These are phyloP conservation scores for Xylaria bambusicola DNA, from an alignment of 495 filamentous ascomycete species.

Conservation along the genomic window DNA sequence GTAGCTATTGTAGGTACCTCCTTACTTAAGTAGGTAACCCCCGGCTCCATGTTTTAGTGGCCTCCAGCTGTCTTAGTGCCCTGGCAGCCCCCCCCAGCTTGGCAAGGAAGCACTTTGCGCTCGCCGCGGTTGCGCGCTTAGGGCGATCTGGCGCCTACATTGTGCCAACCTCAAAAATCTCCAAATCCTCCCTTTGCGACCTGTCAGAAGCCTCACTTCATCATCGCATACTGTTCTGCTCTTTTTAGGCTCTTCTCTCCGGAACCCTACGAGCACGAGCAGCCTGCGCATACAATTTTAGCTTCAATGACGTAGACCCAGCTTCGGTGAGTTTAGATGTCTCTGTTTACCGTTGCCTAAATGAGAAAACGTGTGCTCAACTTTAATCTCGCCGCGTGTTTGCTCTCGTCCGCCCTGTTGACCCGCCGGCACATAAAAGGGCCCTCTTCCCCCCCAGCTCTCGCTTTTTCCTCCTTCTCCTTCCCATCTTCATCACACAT, in stretches of 20 bases:
- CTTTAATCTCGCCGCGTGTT: neutral
- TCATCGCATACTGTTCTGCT: neutral
- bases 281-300: neutral
- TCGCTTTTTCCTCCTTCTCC: neutral
- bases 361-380: neutral
- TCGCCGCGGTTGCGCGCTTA: constrained; percentile 6
- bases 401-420: neutral
- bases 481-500: neutral
- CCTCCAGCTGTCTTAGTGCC: too few species aligned
- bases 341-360: neutral
- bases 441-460: neutral
- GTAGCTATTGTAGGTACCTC: too few species aligned
- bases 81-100: too few species aligned
- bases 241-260: neutral
- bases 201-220: constrained; percentile 6
- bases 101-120: too few species aligned
- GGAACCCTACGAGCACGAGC: neutral
- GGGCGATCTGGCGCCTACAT: neutral
- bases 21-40: too few species aligned
- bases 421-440: neutral
- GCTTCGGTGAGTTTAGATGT: neutral
- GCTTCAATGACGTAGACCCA: neutral
- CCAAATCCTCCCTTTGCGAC: constrained; percentile 1
- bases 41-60: too few species aligned
- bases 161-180: constrained; percentile 17